Conservation (phyloP, 805 yeast genomes). For the Helenozyma baotianmanensis region DNA sequence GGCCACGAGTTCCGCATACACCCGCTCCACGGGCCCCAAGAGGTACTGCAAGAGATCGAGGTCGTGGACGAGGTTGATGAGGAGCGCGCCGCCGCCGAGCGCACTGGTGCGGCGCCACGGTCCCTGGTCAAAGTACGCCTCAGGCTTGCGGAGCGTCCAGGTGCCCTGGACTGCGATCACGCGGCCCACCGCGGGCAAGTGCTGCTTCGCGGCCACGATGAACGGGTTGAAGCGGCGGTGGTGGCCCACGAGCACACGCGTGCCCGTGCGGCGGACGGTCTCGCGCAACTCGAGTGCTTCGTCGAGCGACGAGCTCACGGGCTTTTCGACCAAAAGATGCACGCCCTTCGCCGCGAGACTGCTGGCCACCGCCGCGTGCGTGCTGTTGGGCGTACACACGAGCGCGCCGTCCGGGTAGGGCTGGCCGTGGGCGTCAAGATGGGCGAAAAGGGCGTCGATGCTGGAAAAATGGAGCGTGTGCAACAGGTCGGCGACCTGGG, state of each 20-base stretch:
- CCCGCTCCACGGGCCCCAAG: constrained; percentile 34
- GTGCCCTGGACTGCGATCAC: constrained; percentile 36
- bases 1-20: constrained; percentile 32
- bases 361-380: constrained; percentile 29
- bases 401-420: constrained; percentile 34
- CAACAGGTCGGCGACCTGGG: constrained; percentile 25
- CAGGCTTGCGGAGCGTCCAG: constrained; percentile 34
- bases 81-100: constrained; percentile 34
- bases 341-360: constrained; percentile 30
- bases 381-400: constrained; percentile 37
- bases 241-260: constrained; percentile 34
- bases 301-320: constrained; percentile 26
- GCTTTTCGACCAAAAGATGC: constrained; percentile 35
- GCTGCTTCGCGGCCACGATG: constrained; percentile 29
- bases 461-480: constrained; percentile 20
- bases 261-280: constrained; percentile 18
- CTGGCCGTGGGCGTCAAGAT: constrained; percentile 17
- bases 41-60: constrained; percentile 33
- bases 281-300: constrained; percentile 28
- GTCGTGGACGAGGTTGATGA: constrained; percentile 38
- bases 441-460: constrained; percentile 23
- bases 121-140: constrained; percentile 26
- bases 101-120: constrained; percentile 29
- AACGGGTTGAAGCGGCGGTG: constrained; percentile 39
- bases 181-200: constrained; percentile 25